A percentile compares a stretch with the other conserved stretches of the same genome.
Conservation (phyloP, 352 stramenopile genomes). For the Peronospora belbahrii region DNA sequence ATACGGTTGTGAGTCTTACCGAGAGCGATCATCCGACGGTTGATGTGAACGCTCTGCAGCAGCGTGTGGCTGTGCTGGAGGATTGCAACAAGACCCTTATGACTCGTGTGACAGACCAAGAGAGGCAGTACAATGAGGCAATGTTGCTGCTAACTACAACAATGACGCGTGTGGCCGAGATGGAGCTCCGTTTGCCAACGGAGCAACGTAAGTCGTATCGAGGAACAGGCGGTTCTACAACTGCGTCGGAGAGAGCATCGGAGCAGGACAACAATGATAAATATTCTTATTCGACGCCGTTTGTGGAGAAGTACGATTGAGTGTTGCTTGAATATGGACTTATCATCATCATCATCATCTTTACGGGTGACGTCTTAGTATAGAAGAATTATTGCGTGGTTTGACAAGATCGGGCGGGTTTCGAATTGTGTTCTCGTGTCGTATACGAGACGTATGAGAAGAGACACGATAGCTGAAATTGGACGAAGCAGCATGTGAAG, state of each 20-base stretch:
- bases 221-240: slow-evolving; percentile 38
- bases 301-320: slow-evolving; percentile 58
- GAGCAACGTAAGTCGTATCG: slow-evolving; percentile 38
- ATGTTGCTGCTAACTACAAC: slow-evolving; percentile 82
- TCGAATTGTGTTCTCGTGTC: too few relatives aligned
- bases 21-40: slow-evolving; percentile 28
- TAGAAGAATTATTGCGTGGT: slow-evolving; percentile 20
- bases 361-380: slow-evolving; percentile 30
- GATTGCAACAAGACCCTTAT: slow-evolving; percentile 71
- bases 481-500: too few relatives aligned
- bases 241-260: slow-evolving; percentile 38
- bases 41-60: slow-evolving; percentile 44
- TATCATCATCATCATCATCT: too few relatives aligned
- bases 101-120: slow-evolving; percentile 57
- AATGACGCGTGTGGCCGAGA: slow-evolving; percentile 78
- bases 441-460: too few relatives aligned
- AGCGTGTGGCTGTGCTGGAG: slow-evolving; percentile 51
- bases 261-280: slow-evolving; percentile 37
- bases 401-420: too few relatives aligned
- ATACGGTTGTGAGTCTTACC: slow-evolving; percentile 52
- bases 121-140: slow-evolving; percentile 82
- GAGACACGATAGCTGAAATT: too few relatives aligned
- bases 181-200: slow-evolving; percentile 62
- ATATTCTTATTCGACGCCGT: slow-evolving; percentile 51
- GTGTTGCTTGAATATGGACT: slow-evolving; percentile 2